Evolutionary conservation across 352 stramenopile species (phyloP), one percentile per base, ranked within the genome.

Genomic region (Globisporangium viniferum): DNA sequence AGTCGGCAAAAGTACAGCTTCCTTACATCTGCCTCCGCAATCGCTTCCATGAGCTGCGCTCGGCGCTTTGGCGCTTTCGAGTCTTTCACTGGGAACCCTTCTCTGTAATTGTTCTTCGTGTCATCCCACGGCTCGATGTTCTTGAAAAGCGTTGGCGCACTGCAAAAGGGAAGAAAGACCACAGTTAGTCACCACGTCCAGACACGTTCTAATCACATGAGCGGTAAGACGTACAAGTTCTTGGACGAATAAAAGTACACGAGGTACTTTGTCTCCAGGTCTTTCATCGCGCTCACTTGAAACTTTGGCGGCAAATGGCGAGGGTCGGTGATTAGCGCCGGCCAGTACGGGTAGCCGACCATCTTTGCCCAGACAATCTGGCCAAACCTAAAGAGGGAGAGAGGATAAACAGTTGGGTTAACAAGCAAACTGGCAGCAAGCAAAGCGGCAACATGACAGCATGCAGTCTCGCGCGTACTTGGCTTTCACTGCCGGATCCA

Each of bases 301-400:
- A 85, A 60, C n/a, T 82, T 80, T n/a, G 24, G 1, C 2, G 78
- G 73, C 58, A 93, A 55, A 31, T 80, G 67, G 0, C 78, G 73
- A 22, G 86, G 88, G 58, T 93, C 82, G 22, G 77, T 83, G 62
- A 95, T 90, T 53, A 94, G 71, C 31, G 75, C 84, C 24, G 88
- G 88, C 88, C 88, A 95, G 73, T 88, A 95, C 46, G 88, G 88
- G 60, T 87, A 95, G 3, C 88, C 80, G 8, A 73, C 75, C 85
- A 95, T 95, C 62, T 89, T 91, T n/a, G 78, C 84, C 88, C 88
- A 95, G 57, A 88, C 82, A 54, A 95, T 87, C 62, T 82, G 68
- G 56, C 88, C 88, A 71, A 90, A 95, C 60, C 82, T 89, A 51
- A 51, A 12, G 15, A 59, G 29, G 24, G 3, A 58, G 12, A 67